Conservation (phyloP, 2,329 filamentous ascomycete genomes). For the Penicillium oxalicum region DNA sequence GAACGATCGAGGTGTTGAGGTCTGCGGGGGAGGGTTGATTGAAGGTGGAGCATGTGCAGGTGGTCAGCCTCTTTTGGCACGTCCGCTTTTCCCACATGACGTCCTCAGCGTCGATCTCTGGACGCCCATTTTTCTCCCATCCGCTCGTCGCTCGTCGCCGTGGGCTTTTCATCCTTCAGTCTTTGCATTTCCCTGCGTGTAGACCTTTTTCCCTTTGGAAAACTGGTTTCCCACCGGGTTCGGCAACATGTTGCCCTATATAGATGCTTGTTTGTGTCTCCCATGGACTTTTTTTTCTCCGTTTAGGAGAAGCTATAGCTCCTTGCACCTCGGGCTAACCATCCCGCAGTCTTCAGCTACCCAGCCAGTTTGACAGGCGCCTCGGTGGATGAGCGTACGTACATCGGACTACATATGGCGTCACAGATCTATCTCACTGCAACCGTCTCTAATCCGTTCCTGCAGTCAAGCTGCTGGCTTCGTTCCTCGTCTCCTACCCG, state of each 20-base stretch:
- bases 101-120: constrained; percentile 6
- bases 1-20: constrained; percentile 4
- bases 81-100: constrained; percentile 17
- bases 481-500: constrained; percentile 87
- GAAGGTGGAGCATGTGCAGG: constrained; percentile 14
- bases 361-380: constrained; percentile 53
- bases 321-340: constrained; percentile 14
- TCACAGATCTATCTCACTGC: background rate
- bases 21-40: constrained; percentile 3
- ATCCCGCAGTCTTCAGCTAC: constrained; percentile 54
- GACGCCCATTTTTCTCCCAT: background rate
- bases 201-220: constrained; percentile 5
- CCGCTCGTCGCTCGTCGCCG: too few species aligned
- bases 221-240: constrained; percentile 7
- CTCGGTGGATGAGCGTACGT: constrained; percentile 58
- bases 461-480: constrained; percentile 84
- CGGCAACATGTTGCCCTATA: constrained; percentile 56
- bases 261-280: constrained; percentile 50
- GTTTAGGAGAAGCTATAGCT: constrained; percentile 7
- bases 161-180: constrained; percentile 1
- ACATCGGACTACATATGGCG: background rate
- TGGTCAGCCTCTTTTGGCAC: constrained; percentile 15
- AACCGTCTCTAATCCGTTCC: constrained; percentile 1
- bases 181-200: constrained; percentile 2
- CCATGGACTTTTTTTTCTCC: background rate